Percentiles rank a stretch among this genome's conserved stretches.
These are phyloP conservation scores for Trichoderma sp. DNA, from an alignment of 2,329 filamentous ascomycete genomes.

Conservation along the genomic window DNA sequence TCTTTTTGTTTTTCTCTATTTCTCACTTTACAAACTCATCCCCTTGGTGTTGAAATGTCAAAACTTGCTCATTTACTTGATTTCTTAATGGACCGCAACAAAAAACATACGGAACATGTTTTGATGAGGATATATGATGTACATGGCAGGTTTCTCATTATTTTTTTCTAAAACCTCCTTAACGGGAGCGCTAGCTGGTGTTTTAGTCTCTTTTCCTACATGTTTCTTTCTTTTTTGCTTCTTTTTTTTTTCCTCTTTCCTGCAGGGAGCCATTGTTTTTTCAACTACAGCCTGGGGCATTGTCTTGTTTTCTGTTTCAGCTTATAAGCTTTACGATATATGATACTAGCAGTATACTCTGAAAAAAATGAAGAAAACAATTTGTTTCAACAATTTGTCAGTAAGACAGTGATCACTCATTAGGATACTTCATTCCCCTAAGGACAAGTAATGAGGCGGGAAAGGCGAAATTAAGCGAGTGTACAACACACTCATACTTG, in stretches of 20 bases:
- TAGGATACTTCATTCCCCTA: neutral
- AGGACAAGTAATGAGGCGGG: neutral
- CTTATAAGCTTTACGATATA: constrained; percentile 16
- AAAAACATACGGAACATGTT: constrained; percentile 5
- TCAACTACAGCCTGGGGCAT: neutral
- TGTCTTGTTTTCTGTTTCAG: neutral
- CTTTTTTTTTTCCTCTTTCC: neutral
- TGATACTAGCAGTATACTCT: neutral
- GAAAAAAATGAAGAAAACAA: neutral
- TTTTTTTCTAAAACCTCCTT: neutral
- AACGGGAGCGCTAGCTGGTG: constrained; percentile 6
- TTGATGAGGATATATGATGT: constrained; percentile 22
- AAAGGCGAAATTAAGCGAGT: neutral
- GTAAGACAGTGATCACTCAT: neutral
- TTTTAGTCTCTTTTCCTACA: neutral
- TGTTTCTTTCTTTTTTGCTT: neutral
- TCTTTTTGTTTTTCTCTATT: neutral
- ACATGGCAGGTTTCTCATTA: constrained; percentile 1
- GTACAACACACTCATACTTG: neutral
- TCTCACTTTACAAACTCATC: neutral
- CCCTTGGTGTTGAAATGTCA: constrained; percentile 9
- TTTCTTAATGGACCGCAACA: neutral
- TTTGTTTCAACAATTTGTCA: neutral
- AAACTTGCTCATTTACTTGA: neutral
- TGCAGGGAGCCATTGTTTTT: neutral